Evolutionary conservation across 148 eudicot genomes (phyloP).

Genomic region (Arbutus unedo): DNA sequence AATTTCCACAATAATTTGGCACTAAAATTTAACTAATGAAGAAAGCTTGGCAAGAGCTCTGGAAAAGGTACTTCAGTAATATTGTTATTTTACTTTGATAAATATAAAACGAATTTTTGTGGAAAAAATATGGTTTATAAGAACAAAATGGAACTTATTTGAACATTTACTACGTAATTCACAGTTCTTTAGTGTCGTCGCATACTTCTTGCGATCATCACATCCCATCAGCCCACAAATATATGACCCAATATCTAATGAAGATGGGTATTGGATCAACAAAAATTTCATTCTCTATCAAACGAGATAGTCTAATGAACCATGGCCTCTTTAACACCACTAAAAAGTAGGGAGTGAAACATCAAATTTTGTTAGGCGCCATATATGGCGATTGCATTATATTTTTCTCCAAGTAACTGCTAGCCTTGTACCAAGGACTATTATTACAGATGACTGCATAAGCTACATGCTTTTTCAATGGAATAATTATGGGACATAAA

Average conservation of each 20-base stretch:
- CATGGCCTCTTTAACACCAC: background rate
- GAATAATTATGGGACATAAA: background rate
- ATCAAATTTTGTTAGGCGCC: background rate
- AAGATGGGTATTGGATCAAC: background rate
- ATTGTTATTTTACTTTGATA: background rate
- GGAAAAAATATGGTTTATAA: background rate
- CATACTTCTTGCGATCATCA: background rate
- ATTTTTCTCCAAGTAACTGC: background rate
- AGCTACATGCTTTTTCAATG: background rate
- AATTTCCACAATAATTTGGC: background rate
- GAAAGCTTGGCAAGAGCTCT: background rate
- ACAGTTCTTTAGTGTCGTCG: background rate
- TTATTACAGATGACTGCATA: background rate
- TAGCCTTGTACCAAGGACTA: constrained; percentile 5
- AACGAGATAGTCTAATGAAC: background rate
- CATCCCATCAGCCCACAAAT: background rate
- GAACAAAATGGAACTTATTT: background rate
- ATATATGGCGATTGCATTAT: background rate
- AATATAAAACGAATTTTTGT: background rate
- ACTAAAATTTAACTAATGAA: background rate
- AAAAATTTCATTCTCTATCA: background rate
- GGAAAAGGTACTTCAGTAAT: background rate
- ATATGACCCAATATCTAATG: background rate
- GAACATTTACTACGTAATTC: too few relatives aligned
- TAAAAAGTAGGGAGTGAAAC: background rate